Conservation (phyloP, 305 asterid species). For the Caryopteris hybrid region DNA sequence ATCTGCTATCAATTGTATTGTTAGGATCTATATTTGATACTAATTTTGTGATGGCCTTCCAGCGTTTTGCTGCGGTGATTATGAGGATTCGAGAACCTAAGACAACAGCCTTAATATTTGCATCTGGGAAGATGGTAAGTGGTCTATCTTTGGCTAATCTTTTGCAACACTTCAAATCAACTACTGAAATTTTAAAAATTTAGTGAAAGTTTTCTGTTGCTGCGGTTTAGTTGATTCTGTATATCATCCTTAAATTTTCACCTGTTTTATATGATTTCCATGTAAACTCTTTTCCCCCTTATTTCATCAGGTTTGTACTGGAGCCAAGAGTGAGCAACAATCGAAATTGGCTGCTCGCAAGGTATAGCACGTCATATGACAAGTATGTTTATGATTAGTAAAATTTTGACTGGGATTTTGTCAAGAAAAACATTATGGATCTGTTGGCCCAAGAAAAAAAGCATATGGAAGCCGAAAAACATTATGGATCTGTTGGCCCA, state of each 20-base stretch:
- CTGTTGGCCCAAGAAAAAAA: not conserved
- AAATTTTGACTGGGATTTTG: not conserved
- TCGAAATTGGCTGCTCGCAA: constrained; percentile 73
- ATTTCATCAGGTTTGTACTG: constrained; percentile 60
- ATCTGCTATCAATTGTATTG: not conserved
- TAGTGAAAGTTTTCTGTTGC: not conserved
- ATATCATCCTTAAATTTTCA: not conserved
- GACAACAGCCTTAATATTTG: constrained; percentile 80
- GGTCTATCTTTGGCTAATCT: not conserved
- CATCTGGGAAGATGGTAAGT: constrained; percentile 88
- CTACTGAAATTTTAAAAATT: not conserved
- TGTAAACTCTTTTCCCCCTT: not conserved
- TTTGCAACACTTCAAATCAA: not conserved
- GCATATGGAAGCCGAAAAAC: not conserved
- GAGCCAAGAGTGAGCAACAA: constrained; percentile 78
- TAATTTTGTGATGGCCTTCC: constrained; percentile 22
- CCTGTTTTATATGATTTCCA: not conserved
- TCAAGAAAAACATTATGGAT: not conserved
- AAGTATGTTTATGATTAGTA: not conserved
- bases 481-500: not conserved
- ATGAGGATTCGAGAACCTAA: constrained; percentile 90
- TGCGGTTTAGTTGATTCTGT: not conserved
- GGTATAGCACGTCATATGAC: constrained; percentile 30
- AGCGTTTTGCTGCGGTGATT: constrained; percentile 96
- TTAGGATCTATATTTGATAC: not conserved